These are phyloP conservation scores for Capsicum baccatum DNA, from an alignment of 257 asterid species.

Conservation along the genomic window DNA sequence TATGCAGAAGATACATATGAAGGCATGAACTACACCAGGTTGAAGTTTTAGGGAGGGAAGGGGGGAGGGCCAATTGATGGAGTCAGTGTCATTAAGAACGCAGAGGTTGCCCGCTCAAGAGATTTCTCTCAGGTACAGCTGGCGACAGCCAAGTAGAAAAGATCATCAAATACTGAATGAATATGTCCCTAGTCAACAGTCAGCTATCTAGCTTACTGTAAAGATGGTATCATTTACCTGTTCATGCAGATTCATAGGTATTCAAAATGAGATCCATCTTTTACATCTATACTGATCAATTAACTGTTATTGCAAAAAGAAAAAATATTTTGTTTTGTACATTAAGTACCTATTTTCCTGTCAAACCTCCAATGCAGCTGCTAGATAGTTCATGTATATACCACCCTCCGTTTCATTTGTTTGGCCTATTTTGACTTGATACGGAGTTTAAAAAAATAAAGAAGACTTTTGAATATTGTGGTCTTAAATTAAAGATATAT, in stretches of 20 bases:
- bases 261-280: conserved; percentile 8
- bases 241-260: background rate
- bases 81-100: background rate
- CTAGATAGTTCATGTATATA: too few species aligned
- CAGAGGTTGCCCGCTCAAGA: background rate
- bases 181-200: conserved; percentile 13
- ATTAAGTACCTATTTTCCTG: background rate
- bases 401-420: too few species aligned
- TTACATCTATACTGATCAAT: background rate
- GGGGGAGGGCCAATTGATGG: too few species aligned
- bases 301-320: background rate
- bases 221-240: conserved; percentile 6
- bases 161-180: conserved; percentile 17
- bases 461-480: too few species aligned
- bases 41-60: background rate
- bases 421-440: too few species aligned
- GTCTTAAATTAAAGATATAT: too few species aligned
- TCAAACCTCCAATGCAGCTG: background rate
- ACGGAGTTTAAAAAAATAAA: too few species aligned
- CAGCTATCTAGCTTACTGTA: background rate
- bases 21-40: background rate
- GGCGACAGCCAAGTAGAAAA: background rate
- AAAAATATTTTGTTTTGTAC: background rate
- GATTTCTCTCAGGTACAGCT: background rate
- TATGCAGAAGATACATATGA: background rate